phyloP scores from a whole-genome alignment of 805 yeast genomes.

The Candida glaebosa region DNA sequence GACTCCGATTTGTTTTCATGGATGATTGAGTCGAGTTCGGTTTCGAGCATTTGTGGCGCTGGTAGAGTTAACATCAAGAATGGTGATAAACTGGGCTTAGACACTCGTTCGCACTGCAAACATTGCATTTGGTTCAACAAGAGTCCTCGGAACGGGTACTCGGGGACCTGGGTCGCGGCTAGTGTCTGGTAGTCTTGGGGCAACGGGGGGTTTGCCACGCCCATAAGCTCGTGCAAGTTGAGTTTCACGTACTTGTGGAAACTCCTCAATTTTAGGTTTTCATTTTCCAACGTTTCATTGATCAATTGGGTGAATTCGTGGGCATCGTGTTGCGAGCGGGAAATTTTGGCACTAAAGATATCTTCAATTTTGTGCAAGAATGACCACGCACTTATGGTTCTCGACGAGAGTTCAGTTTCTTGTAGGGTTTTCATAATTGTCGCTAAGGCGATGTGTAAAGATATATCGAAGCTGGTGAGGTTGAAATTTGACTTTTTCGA shows the following conservation, averaged over 20 bases:
- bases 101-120: constrained; percentile 57
- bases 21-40: constrained; percentile 53
- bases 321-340: constrained; percentile 86
- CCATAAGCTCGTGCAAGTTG: constrained; percentile 8
- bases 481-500: constrained; percentile 17
- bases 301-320: constrained; percentile 85
- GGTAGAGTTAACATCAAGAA: constrained; percentile 71
- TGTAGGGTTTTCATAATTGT: constrained; percentile 54
- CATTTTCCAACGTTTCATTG: constrained; percentile 73
- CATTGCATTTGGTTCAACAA: constrained; percentile 68
- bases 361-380: constrained; percentile 68
- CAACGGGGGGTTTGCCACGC: constrained; percentile 3
- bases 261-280: constrained; percentile 45
- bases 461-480: constrained; percentile 31
- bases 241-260: constrained; percentile 14
- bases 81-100: constrained; percentile 55
- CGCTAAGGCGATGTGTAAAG: constrained; percentile 58
- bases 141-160: constrained; percentile 71
- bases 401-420: constrained; percentile 51
- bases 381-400: constrained; percentile 72
- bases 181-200: constrained; percentile 11
- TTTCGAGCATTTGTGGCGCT: constrained; percentile 56
- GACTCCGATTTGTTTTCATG: constrained; percentile 59
- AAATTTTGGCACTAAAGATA: constrained; percentile 68
- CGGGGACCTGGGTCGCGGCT: constrained; percentile 41